These are phyloP conservation scores for Diplodia seriata DNA, from an alignment of 2,329 filamentous ascomycete genomes.

Conservation along the genomic window DNA sequence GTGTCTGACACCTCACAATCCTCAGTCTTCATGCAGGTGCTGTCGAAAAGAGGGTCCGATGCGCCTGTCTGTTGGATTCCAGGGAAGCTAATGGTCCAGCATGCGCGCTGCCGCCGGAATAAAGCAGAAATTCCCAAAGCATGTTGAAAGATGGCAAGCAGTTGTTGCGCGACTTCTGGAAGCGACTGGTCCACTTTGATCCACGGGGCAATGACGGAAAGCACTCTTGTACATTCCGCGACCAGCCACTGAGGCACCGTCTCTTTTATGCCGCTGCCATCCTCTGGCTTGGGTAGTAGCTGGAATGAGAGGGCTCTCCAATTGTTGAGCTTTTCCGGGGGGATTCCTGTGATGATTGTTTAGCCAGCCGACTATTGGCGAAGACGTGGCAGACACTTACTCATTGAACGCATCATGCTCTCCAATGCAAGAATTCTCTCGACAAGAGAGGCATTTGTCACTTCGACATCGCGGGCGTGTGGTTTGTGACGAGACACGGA, in stretches of 20 bases:
- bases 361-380: neutral
- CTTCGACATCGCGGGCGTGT: neutral
- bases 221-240: neutral
- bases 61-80: neutral
- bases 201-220: neutral
- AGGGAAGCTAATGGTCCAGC: neutral
- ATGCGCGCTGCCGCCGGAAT: neutral
- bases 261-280: neutral
- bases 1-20: neutral
- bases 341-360: neutral
- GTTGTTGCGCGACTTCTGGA: neutral
- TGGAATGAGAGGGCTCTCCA: neutral
- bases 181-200: neutral
- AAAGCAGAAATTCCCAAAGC: neutral
- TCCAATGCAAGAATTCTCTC: neutral
- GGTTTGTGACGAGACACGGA: no score
- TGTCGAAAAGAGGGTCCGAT: neutral
- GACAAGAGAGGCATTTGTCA: neutral
- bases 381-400: neutral
- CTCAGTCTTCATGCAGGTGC: neutral
- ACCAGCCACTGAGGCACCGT: neutral
- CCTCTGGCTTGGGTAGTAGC: neutral
- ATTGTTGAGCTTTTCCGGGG: neutral
- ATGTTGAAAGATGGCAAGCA: neutral
- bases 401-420: neutral